phyloP scores from a whole-genome alignment of 164 flowering plant species.

The Annona squamosa region DNA sequence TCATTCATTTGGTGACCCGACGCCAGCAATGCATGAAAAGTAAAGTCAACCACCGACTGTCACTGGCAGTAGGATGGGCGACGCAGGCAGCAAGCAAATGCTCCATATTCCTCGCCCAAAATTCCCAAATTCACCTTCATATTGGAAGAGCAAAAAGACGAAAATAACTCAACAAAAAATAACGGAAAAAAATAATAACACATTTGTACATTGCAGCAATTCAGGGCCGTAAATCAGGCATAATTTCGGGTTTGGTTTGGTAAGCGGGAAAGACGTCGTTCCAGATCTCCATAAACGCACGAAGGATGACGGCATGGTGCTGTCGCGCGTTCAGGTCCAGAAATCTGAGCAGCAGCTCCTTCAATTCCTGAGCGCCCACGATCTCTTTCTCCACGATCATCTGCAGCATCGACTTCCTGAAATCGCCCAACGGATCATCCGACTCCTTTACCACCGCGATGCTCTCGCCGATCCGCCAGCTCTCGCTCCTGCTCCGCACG shows the following conservation, averaged over 20 bases:
- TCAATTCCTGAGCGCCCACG: conserved; percentile 10
- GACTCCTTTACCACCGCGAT: conserved; percentile 19
- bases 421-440: conserved; percentile 17
- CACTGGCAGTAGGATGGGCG: too few relatives aligned
- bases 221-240: conserved; percentile 3
- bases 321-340: conserved; percentile 13
- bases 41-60: too few relatives aligned
- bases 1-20: too few relatives aligned
- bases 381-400: conserved; percentile 23
- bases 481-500: conserved; percentile 5
- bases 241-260: conserved; percentile 9
- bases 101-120: too few relatives aligned
- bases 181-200: too few relatives aligned
- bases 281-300: conserved; percentile 20
- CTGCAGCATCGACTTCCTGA: conserved; percentile 18
- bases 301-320: conserved; percentile 15
- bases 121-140: too few relatives aligned
- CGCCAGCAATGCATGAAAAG: too few relatives aligned
- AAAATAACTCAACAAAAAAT: too few relatives aligned
- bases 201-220: too few relatives aligned
- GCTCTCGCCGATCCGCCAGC: conserved; percentile 10
- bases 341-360: conserved; percentile 11
- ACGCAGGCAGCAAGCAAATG: too few relatives aligned
- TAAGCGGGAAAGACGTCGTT: conserved; percentile 8
- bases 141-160: too few relatives aligned